Conservation (phyloP, 2,329 filamentous ascomycete species). For the Fusarium sp. region DNA sequence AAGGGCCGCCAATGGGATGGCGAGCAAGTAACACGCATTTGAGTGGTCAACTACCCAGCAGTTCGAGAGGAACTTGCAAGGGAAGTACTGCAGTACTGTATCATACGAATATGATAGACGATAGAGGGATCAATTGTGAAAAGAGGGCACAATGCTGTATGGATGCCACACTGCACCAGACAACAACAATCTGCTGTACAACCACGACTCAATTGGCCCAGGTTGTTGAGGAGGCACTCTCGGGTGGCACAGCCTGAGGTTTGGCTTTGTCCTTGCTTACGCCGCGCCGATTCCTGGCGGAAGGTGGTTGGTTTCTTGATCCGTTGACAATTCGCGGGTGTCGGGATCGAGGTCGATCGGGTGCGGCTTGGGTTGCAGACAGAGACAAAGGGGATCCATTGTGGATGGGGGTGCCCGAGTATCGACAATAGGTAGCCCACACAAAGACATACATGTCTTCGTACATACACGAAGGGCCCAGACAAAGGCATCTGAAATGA, state of each 20-base stretch:
- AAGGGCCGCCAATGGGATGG: conserved; percentile 36
- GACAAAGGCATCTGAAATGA: neutral
- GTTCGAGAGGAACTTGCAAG: neutral
- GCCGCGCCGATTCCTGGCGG: neutral
- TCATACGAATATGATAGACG: neutral
- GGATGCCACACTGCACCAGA: neutral
- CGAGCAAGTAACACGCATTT: conserved; percentile 35
- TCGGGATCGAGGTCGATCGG: neutral
- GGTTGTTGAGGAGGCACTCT: neutral
- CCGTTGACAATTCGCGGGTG: neutral
- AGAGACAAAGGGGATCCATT: neutral
- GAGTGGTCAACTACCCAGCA: neutral
- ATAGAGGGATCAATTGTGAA: neutral
- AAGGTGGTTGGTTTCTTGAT: neutral
- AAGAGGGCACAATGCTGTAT: neutral
- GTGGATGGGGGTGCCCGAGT: neutral
- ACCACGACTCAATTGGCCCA: neutral
- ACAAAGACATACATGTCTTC: neutral
- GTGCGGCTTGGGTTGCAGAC: neutral
- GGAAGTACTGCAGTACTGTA: neutral
- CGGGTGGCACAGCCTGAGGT: neutral
- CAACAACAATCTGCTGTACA: neutral
- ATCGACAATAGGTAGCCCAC: neutral
- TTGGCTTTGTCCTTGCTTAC: conserved; percentile 1
- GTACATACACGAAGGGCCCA: neutral